Evolutionary conservation across 2,329 filamentous ascomycete genomes (phyloP), one percentile per base, ranked within the genome.

Genomic region (Pseudogymnoascus sp.): DNA sequence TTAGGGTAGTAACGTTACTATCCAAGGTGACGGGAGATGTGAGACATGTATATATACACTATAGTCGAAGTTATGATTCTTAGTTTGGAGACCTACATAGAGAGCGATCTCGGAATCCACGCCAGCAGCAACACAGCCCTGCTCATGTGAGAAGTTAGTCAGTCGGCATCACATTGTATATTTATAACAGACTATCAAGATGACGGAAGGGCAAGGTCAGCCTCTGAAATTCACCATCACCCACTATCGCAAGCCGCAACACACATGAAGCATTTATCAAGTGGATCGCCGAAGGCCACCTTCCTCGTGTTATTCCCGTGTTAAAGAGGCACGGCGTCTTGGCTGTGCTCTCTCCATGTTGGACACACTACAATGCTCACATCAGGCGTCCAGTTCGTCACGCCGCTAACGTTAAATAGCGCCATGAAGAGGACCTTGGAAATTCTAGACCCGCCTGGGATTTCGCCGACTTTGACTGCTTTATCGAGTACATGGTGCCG

Each of bases 201-300:
- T 69, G 67, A 40, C 65, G 36, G 50, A 62, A 63, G 42, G 9
- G 13, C 62, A 60, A 61, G 38, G 59, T 53, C 62, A 64, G 31
- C 68, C 66, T 47, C 57, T 72, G 31, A 73, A 72, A 64, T 71
- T 66, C 64, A 73, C 71, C 10, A 64, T 73, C 23, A 72, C 68
- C 17, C 72, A 74, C 57, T 68, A 73, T 61, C 70, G 72, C 42
- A 67, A 67, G 53, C 64, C 62, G 3, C 53, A 74, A 19, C 70
- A 70, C 73, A 5, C 72, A 74, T 60, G 70, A 74, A 57, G 69
- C 60, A 23, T 74, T 74, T 62, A 71, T 74, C 47, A 70, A 73
- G 35, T 74, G 69, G 71, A 69, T 74, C 10, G 65, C 69, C 13
- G 66, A 73, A n/a, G 67, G 68, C 33, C 72, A 74, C 57, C 60